phyloP scores from a whole-genome alignment of 331 rosid species.

The Arachis monticola region DNA sequence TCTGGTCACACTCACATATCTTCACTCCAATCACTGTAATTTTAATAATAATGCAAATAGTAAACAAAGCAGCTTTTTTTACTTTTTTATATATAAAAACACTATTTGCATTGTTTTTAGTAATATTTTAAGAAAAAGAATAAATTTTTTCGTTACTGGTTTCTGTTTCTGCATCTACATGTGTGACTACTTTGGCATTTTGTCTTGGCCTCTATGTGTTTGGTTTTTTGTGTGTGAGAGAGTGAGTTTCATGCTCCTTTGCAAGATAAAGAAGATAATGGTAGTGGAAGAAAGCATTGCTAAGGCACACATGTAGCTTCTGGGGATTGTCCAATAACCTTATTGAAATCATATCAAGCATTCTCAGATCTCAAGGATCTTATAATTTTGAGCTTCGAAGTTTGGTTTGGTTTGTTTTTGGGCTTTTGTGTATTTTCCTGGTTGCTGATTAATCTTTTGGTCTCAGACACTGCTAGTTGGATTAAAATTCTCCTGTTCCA shows the following conservation, averaged over 20 bases:
- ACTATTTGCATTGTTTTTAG: neutral
- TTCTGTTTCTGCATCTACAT: conserved; percentile 53
- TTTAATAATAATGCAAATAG: neutral
- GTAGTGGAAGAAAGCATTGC: conserved; percentile 44
- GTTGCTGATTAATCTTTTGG: conserved; percentile 47
- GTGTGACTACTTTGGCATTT: conserved; percentile 65
- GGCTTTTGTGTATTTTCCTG: conserved; percentile 37
- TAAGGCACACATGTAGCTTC: conserved; percentile 50
- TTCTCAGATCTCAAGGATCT: conserved; percentile 91
- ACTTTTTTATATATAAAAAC: neutral
- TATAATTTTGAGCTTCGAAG: conserved; percentile 54
- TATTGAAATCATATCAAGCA: conserved; percentile 43
- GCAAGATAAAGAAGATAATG: conserved; percentile 48
- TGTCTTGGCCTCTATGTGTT: conserved; percentile 56
- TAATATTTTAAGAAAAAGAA: neutral
- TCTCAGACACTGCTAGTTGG: conserved; percentile 40
- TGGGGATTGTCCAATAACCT: conserved; percentile 52
- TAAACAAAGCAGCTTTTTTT: neutral
- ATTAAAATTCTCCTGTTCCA: conserved; percentile 50
- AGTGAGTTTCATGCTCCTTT: conserved; percentile 41
- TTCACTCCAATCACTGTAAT: conserved; percentile 47
- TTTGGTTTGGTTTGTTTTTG: conserved; percentile 17
- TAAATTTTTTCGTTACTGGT: conserved; percentile 42
- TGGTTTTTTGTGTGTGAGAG: conserved; percentile 52
- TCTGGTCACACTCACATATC: conserved; percentile 56